Conservation (phyloP, 345 rosid genomes). For the Diplotaxis tenuifolia region DNA sequence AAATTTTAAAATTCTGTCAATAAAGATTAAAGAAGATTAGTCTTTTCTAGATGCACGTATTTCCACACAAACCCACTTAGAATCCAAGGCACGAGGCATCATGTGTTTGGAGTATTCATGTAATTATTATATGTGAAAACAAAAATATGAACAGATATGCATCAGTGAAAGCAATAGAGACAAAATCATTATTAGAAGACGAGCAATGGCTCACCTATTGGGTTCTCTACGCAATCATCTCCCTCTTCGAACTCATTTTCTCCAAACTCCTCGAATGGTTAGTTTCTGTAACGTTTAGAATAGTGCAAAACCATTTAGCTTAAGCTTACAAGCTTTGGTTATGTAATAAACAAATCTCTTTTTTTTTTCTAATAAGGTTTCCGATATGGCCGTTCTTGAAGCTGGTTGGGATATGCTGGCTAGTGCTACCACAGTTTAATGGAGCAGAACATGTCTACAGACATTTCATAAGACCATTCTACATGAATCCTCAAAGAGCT, state of each 20-base stretch:
- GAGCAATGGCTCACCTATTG: constrained; percentile 96
- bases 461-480: constrained; percentile 75
- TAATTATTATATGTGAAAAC: background rate
- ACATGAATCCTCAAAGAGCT: constrained; percentile 60
- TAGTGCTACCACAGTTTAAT: constrained; percentile 86
- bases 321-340: background rate
- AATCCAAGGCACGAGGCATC: constrained; percentile 25
- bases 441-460: constrained; percentile 90
- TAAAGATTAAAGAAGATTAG: background rate
- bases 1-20: background rate
- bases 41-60: constrained; percentile 18
- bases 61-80: constrained; percentile 30
- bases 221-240: constrained; percentile 83
- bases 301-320: background rate
- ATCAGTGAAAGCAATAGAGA: constrained; percentile 89
- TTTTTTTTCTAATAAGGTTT: constrained; percentile 47
- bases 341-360: background rate
- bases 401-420: constrained; percentile 84
- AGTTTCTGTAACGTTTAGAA: background rate
- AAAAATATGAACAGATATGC: constrained; percentile 59
- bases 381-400: constrained; percentile 83
- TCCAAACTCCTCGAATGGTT: constrained; percentile 84
- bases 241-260: constrained; percentile 88
- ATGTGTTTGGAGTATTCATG: background rate
- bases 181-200: constrained; percentile 71